Evolutionary conservation across 2,329 filamentous ascomycete species (phyloP).

Genomic region (Mycogone perniciosa): DNA sequence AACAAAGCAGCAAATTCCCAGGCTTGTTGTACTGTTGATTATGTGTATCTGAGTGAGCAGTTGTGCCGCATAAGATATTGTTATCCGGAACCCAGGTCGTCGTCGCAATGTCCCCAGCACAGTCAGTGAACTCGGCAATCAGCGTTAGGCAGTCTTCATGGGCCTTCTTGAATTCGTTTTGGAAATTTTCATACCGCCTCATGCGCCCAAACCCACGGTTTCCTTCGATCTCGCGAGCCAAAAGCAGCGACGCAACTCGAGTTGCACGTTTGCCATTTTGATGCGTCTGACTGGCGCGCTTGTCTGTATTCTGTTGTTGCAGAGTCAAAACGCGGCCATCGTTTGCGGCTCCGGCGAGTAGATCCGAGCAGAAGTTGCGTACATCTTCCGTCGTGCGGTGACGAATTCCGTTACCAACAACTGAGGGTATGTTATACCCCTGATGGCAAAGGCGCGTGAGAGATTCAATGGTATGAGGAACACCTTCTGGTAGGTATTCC

Average conservation of each 20-base stretch:
- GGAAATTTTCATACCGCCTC: conserved; percentile 38
- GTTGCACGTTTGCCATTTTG: conserved; percentile 15
- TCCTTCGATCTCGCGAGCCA: conserved; percentile 45
- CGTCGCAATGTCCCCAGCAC: conserved; percentile 55
- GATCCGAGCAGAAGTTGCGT: conserved; percentile 27
- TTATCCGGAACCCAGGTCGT: conserved; percentile 50
- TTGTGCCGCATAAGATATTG: conserved; percentile 56
- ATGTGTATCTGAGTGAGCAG: conserved; percentile 54
- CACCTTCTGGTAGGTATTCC: conserved; percentile 7
- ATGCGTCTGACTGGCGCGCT: not conserved
- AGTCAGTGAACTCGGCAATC: conserved; percentile 51
- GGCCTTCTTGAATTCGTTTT: conserved; percentile 36
- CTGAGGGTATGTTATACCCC: conserved; percentile 18
- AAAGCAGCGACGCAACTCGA: conserved; percentile 35
- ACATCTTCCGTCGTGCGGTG: conserved; percentile 24
- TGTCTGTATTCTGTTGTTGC: conserved; percentile 6
- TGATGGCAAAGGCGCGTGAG: conserved; percentile 17
- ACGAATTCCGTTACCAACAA: conserved; percentile 18
- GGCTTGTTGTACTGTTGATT: conserved; percentile 63
- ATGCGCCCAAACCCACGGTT: conserved; percentile 36
- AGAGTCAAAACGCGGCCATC: conserved; percentile 22
- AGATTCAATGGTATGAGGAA: conserved; percentile 16
- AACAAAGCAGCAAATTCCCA: conserved; percentile 55
- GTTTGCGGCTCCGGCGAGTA: conserved; percentile 18
- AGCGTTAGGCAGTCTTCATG: conserved; percentile 47